Conservation (phyloP, 73 alveolate species). For the Paramecium bursaria region DNA sequence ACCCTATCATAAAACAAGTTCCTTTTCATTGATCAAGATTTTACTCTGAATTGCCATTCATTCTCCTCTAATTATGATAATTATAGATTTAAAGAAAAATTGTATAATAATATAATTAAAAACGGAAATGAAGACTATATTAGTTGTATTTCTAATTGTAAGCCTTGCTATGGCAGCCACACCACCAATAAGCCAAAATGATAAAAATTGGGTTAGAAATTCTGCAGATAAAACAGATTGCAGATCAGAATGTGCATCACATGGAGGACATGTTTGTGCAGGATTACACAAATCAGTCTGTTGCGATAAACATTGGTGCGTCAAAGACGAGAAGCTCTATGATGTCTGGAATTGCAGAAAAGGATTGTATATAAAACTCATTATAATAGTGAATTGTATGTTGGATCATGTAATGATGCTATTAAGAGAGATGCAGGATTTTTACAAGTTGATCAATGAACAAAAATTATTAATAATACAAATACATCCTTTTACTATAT, state of each 20-base stretch:
- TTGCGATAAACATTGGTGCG: slow-evolving; percentile 44
- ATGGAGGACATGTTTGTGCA: slow-evolving; percentile 63
- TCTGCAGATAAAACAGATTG: slow-evolving; percentile 36
- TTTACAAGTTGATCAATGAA: too few species aligned
- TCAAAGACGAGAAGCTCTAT: slow-evolving; percentile 40
- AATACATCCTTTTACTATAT: too few species aligned
- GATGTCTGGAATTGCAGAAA: slow-evolving; percentile 56
- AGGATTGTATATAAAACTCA: slow-evolving; percentile 18
- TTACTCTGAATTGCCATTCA: too few species aligned
- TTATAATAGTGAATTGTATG: slow-evolving; percentile 42
- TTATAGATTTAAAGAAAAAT: too few species aligned
- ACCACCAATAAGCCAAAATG: slow-evolving; percentile 39
- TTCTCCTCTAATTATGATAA: too few species aligned
- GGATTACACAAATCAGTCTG: slow-evolving; percentile 62
- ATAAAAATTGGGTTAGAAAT: slow-evolving; percentile 53
- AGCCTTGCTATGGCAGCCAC: slow-evolving; percentile 13
- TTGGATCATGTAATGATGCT: slow-evolving; percentile 37
- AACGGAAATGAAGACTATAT: slow-evolving; percentile 55
- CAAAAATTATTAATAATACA: too few species aligned
- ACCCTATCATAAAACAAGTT: too few species aligned
- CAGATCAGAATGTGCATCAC: slow-evolving; percentile 16
- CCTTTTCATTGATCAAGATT: too few species aligned
- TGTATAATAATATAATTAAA: too few species aligned
- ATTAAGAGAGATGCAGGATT: slow-evolving; percentile 61
- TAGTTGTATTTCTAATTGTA: slow-evolving; percentile 28